Evolutionary conservation across 2,329 filamentous ascomycete species (phyloP), one percentile per base, ranked within the genome.

Genomic region (Coniella vitis): DNA sequence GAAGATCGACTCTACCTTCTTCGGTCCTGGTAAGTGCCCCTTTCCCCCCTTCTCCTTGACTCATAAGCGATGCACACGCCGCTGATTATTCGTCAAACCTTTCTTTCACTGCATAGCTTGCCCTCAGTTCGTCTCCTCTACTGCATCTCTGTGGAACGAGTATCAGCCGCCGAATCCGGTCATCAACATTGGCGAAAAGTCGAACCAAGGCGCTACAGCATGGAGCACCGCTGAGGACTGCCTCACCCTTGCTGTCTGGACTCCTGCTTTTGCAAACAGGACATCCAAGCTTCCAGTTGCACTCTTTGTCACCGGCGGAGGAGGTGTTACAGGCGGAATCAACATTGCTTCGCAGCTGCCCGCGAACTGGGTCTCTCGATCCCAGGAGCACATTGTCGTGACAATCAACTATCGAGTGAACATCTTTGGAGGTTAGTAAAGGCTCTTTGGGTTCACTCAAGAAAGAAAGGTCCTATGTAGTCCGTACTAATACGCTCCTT

Each of bases 211-310:
- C 8, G 7, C 37, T n/a, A 19, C n/a, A n/a, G 8, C n/a, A 4
- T 39, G 37, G 37, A 10, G 9, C 37, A 19, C 37, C 9, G 37
- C 4, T 4, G 57, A 58, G 48, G 53, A 74, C 48, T 74, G 71
- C 49, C 62, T 74, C 1, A 73, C 66, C 43, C 62, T 63, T 25
- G 72, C 73, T 47, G 64, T 74, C 7, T 74, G 68, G 64, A 58
- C 64, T 10, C 70, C 71, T 0, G 56, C 66, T 0, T 13, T 14
- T n/a, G 32, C 32, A 4, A 63, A 63, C 22, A 65, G 47, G 0
- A 39, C 54, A 16, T 70, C 20, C 12, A 29, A 13, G 4, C 47
- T 49, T 19, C 47, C 47, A 12, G 47, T 49, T 20, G 42, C 44
- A 9, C 31, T 49, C 20, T 49, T 17, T 10, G n/a, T 49, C 4